Evolutionary conservation across 2,329 filamentous ascomycete genomes (phyloP), one percentile per base, ranked within the genome.

Genomic region (Pseudocercospora macadamiae): DNA sequence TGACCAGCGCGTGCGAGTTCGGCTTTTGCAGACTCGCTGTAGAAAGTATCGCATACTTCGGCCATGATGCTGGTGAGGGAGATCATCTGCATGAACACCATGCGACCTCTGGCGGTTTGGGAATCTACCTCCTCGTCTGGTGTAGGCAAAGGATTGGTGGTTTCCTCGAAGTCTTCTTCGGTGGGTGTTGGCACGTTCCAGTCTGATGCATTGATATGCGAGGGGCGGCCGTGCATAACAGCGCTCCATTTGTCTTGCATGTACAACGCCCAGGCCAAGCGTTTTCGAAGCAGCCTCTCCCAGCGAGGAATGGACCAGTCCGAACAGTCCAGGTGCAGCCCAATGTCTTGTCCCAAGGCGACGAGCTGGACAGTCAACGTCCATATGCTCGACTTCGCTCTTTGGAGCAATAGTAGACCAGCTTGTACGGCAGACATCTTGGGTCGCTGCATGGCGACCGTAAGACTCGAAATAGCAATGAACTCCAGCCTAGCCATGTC

Each of bases 171-270:
- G 72, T 93, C 89, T 57, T 86, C 84, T 45, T 80, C 74, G 3
- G 78, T 81, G n/a, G 91, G 82, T 5, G 80, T 72, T 58, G 82
- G 81, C 4, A 96, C 91, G 1, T 88, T 91, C 91, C 91, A 96
- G 73, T 96, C 86, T 18, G 81, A 78, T 16, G 80, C 75, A 63
- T 84, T 83, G 56, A 88, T 86, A 65, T 96, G 91, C 3, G 91
- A 95, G 0, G 91, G 92, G 9, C 91, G 87, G 8, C 91, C 91
- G 69, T 96, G 90, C 21, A 95, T 87, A 18, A 96, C 80, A 1
- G 91, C 88, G 14, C 89, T 90, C 92, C 92, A 96, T 74, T 90
- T 96, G 75, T 97, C 93, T 76, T 96, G 91, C 88, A 96, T 93
- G 73, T 95, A 96, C 51, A 96, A 76, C 2, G 90, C 92, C 92